Percentiles rank a stretch among this genome's conserved stretches.
These are phyloP conservation scores for Alternaria longipes DNA, from an alignment of 2,329 filamentous ascomycete species.

Conservation along the genomic window DNA sequence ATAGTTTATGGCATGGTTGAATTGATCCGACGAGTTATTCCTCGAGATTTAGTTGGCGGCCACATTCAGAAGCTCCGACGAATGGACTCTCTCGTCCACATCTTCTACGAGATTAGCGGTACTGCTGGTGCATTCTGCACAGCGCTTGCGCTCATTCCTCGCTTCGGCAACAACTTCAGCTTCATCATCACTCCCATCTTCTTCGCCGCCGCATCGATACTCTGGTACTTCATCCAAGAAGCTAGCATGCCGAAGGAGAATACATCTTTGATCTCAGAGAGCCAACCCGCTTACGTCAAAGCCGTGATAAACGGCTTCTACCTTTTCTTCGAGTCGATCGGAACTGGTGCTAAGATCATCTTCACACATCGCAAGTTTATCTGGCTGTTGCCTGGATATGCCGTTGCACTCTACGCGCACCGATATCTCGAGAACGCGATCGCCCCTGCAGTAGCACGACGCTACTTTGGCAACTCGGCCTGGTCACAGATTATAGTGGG, in stretches of 20 bases:
- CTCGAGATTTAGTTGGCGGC: conserved; percentile 62
- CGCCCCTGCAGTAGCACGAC: conserved; percentile 57
- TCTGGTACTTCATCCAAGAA: conserved; percentile 60
- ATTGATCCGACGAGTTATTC: conserved; percentile 61
- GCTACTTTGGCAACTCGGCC: conserved; percentile 59
- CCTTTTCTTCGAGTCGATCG: conserved; percentile 59
- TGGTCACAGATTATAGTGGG: conserved; percentile 63
- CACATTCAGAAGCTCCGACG: conserved; percentile 60
- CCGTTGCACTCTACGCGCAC: conserved; percentile 61
- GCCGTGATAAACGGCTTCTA: conserved; percentile 53
- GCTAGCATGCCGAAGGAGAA: conserved; percentile 44
- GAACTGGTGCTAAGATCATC: conserved; percentile 58
- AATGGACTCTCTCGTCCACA: conserved; percentile 58
- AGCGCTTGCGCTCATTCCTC: conserved; percentile 60
- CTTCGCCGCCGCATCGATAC: conserved; percentile 53
- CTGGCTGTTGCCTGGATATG: conserved; percentile 62
- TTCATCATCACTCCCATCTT: conserved; percentile 62
- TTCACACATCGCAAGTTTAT: conserved; percentile 59
- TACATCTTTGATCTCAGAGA: conserved; percentile 33
- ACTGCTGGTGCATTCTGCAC: conserved; percentile 60
- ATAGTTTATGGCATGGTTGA: conserved; percentile 60
- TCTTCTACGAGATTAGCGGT: conserved; percentile 61
- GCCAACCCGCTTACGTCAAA: conserved; percentile 49
- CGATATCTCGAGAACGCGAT: conserved; percentile 62
- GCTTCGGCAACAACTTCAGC: conserved; percentile 61